These are phyloP conservation scores for Trypanosomatidae sp. DNA, from an alignment of 208 protist genomes.

Conservation along the genomic window DNA sequence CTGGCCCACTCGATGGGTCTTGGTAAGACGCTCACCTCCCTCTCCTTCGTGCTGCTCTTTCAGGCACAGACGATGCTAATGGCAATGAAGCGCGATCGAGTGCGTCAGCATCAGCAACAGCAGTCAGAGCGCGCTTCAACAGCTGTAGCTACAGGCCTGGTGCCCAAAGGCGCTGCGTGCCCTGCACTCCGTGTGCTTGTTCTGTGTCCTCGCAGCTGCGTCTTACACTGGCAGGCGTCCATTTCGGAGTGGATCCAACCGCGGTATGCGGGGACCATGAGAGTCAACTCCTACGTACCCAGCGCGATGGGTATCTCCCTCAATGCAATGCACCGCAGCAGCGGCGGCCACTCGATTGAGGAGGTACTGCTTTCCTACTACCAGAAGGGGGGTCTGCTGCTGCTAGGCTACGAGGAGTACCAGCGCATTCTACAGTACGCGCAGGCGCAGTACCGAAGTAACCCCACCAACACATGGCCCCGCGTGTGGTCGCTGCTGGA, in stretches of 20 bases:
- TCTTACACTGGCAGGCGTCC: constrained; percentile 66
- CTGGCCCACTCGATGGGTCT: constrained; percentile 91
- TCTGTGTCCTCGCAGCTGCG: constrained; percentile 71
- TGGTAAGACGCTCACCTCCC: constrained; percentile 80
- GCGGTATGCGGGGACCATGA: constrained; percentile 35
- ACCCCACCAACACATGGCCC: constrained; percentile 9
- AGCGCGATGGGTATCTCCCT: constrained; percentile 24
- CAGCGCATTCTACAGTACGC: constrained; percentile 34
- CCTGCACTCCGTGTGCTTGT: constrained; percentile 61
- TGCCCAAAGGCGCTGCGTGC: constrained; percentile 22
- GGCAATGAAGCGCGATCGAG: constrained; percentile 31
- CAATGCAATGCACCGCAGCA: constrained; percentile 2
- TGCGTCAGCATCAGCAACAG: constrained; percentile 19
- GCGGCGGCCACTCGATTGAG: constrained; percentile 14
- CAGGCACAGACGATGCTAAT: constrained; percentile 51
- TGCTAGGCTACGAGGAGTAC: constrained; percentile 90
- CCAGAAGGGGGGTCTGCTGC: constrained; percentile 63
- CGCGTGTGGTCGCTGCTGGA: constrained; percentile 46
- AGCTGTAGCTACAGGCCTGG: background rate
- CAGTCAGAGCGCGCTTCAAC: background rate
- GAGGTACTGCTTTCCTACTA: constrained; percentile 52
- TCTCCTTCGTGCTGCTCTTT: constrained; percentile 72
- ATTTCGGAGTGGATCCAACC: constrained; percentile 64
- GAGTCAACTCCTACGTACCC: constrained; percentile 45
- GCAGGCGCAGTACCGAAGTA: constrained; percentile 13